Base-by-base conservation (phyloP, 805 yeast species). In the Ogataea pini region DNA sequence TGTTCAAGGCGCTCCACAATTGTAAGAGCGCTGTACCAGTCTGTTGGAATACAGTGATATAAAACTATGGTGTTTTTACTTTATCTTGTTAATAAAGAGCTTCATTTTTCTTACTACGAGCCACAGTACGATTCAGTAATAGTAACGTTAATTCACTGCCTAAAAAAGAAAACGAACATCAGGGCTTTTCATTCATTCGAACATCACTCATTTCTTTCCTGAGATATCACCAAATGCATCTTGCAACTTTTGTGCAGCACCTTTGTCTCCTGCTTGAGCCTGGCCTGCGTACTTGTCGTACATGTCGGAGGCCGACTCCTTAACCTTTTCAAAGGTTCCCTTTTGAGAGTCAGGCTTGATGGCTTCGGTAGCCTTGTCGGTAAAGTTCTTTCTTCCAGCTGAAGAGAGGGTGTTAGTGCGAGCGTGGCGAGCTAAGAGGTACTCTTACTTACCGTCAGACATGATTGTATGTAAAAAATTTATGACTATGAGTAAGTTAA, bases 281-380 rank as follows among this genome's bases (percentile, higher is more conserved):
- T 75, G 68, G 41, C 77, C 74, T 49, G 84, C 89, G 47, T 76
- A 69, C 63, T 77, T 72, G 74, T 89, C 96, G 60, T 75, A 77
- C n/a, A 76, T 65, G 63, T 79, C 85, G 50, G 94, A 81, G 54
- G 78, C 80, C 25, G 65, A 49, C 72, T 89, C 96, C 76, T 85
- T 85, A 57, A 83, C 83, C 72, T 85, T 73, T 62, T 86, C 85
- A 45, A 72, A 67, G 62, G 72, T 69, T 32, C 83, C 60, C 73
- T 89, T 89, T 69, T 85, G 78, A 49, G 78, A 69, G 54, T 89
- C 84, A 56, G 96, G 96, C 57, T 78, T 85, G 36, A 85, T 51
- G 36, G 78, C 62, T 75, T 89, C 96, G 46, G 77, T 49, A 58
- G 79, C 71, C 71, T 88, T 86, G 67, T 85, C 85, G 56, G 82